phyloP scores from a whole-genome alignment of 129 eudicot genomes.

The Escallonia rubra region DNA sequence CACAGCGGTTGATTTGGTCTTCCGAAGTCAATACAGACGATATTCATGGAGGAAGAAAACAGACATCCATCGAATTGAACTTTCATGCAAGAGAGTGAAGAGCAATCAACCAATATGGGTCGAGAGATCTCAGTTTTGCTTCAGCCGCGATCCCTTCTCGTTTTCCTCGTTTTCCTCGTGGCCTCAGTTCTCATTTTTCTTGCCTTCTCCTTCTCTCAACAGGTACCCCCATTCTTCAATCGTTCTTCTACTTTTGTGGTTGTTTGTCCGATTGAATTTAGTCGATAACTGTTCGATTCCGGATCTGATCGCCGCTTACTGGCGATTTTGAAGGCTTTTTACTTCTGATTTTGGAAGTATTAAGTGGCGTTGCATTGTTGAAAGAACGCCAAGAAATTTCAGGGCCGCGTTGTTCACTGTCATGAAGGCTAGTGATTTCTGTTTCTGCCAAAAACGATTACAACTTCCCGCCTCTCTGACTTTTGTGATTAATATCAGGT shows the following conservation, averaged over 20 bases:
- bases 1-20: neutral
- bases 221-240: conserved; percentile 28
- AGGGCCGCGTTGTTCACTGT: too few relatives aligned
- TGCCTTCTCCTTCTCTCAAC: conserved; percentile 51
- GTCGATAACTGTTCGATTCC: too few relatives aligned
- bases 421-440: too few relatives aligned
- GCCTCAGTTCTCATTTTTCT: conserved; percentile 41
- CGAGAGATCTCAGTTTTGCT: conserved; percentile 58
- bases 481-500: too few relatives aligned
- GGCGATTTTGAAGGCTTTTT: too few relatives aligned
- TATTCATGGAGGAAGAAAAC: neutral
- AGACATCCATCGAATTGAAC: conserved; percentile 17
- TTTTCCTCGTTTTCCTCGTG: conserved; percentile 40
- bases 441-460: too few relatives aligned
- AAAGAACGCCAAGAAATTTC: too few relatives aligned
- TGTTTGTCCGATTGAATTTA: too few relatives aligned
- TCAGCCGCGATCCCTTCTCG: conserved; percentile 48
- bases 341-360: too few relatives aligned
- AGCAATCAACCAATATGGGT: conserved; percentile 36
- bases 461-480: too few relatives aligned
- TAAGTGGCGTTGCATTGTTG: too few relatives aligned
- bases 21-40: neutral
- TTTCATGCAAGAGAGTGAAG: conserved; percentile 26
- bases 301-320: too few relatives aligned
- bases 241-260: neutral